These are phyloP conservation scores for Sarcodon aspratus DNA, from an alignment of 768 basidiomycete species.

Conservation along the genomic window DNA sequence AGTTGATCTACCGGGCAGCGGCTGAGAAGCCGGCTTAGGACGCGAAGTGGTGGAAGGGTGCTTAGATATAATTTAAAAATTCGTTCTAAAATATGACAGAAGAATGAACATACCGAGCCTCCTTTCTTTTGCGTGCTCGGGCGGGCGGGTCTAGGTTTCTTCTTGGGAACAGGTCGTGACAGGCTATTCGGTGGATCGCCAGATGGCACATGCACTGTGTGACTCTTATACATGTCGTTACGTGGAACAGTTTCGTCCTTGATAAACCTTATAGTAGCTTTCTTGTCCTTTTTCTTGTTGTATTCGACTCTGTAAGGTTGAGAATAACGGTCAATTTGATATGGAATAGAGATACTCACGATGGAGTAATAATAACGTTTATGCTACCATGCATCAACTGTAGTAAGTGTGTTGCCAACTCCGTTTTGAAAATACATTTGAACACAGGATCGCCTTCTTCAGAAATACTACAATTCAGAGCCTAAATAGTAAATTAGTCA, in stretches of 20 bases:
- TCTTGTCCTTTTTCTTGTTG: conserved; percentile 95
- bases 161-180: conserved; percentile 75
- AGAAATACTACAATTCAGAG: conserved; percentile 61
- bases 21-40: conserved; percentile 47
- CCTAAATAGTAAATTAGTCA: conserved; percentile 26
- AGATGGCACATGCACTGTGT: conserved; percentile 75
- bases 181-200: conserved; percentile 78
- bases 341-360: conserved; percentile 36
- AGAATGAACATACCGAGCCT: too few species aligned
- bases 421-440: conserved; percentile 92
- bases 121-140: conserved; percentile 78
- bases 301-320: conserved; percentile 58
- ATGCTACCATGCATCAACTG: conserved; percentile 72
- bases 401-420: conserved; percentile 73
- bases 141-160: conserved; percentile 77
- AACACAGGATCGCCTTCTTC: conserved; percentile 96
- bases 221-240: conserved; percentile 89
- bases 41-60: conserved; percentile 29
- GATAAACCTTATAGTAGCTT: conserved; percentile 71
- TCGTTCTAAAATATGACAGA: too few species aligned
- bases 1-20: conserved; percentile 49
- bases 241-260: conserved; percentile 79
- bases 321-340: not conserved
- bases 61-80: conserved; percentile 15
- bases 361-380: conserved; percentile 60